Base-by-base conservation (phyloP, 2,329 filamentous ascomycete species). In the Zymoseptoria passerinii region DNA sequence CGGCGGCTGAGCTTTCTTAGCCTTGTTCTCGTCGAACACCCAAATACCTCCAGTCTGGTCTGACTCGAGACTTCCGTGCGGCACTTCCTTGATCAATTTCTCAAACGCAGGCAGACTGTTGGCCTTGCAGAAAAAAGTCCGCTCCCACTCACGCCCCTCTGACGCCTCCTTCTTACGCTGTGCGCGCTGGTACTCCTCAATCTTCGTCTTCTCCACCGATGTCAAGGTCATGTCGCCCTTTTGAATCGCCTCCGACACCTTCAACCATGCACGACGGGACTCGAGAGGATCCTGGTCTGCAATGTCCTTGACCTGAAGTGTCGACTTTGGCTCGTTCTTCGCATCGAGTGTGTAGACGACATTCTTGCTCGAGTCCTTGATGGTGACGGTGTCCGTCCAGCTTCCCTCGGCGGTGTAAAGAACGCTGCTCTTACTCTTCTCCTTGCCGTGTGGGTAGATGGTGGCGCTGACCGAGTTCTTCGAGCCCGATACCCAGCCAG, bases 401-500 rank as follows among this genome's bases (percentile, higher is more conserved):
- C 95, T 90, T 23, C 94, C 94, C 28, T 90, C 86, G 48, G 87
- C 81, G n/a, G 85, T 90, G 79, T 92, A 96, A 53, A 87, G 78
- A 61, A 84, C 81, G 55, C 89, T 86, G 53, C 52, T 57, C 64
- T 72, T 72, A 65, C 67, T 67, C 75, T 87, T 88, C 74, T 86
- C 90, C 75, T 76, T 84, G 62, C 79, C 82, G 61, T 77, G 84
- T 75, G 74, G 89, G 76, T 88, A 91, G 58, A 97, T 73, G 23
- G 80, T 80, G 13, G 91, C 92, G 10, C 80, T 84, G 72, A 97
- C 90, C 58, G 82, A 88, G 77, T 97, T 97, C 79, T 96, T 96
- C 81, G 95, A 95, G 65, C 92, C 94, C 51, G 88, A 91, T 8
- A 99, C 75, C 92, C 92, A 99, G 58, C 92, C 92, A 72, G 90